Percentiles rank a stretch among this genome's conserved stretches.
phyloP scores from a whole-genome alignment of 495 filamentous ascomycete genomes.

The Staphylotrichum tortipilum region DNA sequence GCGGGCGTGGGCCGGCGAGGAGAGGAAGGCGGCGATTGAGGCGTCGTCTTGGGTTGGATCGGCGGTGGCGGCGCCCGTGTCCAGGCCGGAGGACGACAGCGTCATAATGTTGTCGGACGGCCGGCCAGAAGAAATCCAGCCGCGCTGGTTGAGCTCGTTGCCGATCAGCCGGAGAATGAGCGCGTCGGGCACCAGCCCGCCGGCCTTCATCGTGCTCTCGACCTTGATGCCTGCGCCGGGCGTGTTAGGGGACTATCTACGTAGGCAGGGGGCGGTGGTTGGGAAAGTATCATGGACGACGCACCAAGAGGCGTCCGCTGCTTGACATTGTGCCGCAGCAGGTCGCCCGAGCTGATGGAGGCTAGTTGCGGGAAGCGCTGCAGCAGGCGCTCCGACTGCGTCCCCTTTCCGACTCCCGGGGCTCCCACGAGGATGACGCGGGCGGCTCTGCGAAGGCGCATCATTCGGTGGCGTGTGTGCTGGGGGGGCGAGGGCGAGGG shows the following conservation, averaged over 20 bases:
- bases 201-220: conserved; percentile 74
- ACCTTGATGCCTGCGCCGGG: conserved; percentile 65
- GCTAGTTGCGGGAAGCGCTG: conserved; percentile 80
- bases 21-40: conserved; percentile 31
- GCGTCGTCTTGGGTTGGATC: conserved; percentile 21
- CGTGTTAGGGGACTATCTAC: neutral
- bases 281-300: conserved; percentile 13
- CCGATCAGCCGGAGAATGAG: conserved; percentile 88
- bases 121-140: conserved; percentile 56
- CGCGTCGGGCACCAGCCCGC: conserved; percentile 75
- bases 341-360: conserved; percentile 86
- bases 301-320: conserved; percentile 76
- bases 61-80: conserved; percentile 10
- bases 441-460: conserved; percentile 70
- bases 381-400: conserved; percentile 82
- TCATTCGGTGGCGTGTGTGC: conserved; percentile 13
- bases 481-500: neutral
- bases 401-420: conserved; percentile 90
- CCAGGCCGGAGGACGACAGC: conserved; percentile 27
- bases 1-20: conserved; percentile 30
- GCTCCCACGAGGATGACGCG: conserved; percentile 92
- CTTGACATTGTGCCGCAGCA: conserved; percentile 87
- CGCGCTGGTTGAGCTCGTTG: conserved; percentile 71
- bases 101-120: conserved; percentile 33
- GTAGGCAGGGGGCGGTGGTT: neutral